Evolutionary conservation across 2,329 filamentous ascomycete genomes (phyloP).

Genomic region (Paracamarosporium sp.): DNA sequence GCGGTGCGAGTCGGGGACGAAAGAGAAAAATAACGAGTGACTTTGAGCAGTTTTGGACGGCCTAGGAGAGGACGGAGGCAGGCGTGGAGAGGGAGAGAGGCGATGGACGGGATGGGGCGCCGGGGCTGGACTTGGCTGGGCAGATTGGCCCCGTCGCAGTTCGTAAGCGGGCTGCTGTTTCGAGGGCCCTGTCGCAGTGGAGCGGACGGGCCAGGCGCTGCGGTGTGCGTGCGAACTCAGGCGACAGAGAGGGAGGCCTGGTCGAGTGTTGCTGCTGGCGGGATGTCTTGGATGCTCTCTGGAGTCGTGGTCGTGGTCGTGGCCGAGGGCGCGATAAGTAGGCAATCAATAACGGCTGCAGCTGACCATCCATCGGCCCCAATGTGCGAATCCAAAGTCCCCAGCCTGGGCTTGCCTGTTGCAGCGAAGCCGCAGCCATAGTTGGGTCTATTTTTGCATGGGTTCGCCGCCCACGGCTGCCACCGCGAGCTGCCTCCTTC

Average conservation of each 20-base stretch:
- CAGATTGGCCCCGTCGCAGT: slow-evolving; percentile 1
- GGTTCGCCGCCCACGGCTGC: slow-evolving; percentile 2
- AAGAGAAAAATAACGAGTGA: slow-evolving; percentile 18
- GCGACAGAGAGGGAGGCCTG: slow-evolving; percentile 4
- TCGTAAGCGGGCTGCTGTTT: slow-evolving; percentile 19
- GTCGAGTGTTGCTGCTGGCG: neutral
- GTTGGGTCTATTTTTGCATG: slow-evolving; percentile 20
- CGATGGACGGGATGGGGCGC: slow-evolving; percentile 3
- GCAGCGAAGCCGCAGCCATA: slow-evolving; percentile 10
- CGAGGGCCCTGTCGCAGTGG: slow-evolving; percentile 4
- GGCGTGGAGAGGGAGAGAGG: slow-evolving; percentile 10
- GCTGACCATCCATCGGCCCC: slow-evolving; percentile 3
- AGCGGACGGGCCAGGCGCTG: slow-evolving; percentile 15
- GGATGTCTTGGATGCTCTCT: neutral
- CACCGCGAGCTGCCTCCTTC: neutral
- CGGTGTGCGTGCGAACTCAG: slow-evolving; percentile 1
- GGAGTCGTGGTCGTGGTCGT: neutral
- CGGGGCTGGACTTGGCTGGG: neutral
- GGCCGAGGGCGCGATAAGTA: neutral
- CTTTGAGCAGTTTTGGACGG: neutral
- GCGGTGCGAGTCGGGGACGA: neutral
- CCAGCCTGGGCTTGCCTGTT: neutral
- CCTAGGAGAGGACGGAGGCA: slow-evolving; percentile 5
- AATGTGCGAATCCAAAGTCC: neutral
- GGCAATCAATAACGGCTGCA: slow-evolving; percentile 3